Conservation (phyloP, 805 yeast species). For the Brettanomyces sp. region DNA sequence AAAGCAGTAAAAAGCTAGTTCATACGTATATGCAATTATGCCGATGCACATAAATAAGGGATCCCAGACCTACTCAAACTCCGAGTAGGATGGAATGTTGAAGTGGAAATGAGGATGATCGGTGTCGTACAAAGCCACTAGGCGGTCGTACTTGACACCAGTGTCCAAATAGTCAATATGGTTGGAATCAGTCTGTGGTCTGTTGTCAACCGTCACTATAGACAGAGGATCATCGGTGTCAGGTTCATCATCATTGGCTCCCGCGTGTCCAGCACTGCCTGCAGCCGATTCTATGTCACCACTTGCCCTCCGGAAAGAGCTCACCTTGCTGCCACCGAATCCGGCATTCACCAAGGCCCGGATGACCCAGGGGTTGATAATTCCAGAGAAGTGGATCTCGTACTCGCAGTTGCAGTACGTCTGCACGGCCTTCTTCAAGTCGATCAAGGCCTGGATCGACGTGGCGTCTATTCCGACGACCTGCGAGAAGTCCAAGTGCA, state of each 20-base stretch:
- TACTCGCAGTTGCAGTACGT: conserved; percentile 73
- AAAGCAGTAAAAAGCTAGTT: background rate
- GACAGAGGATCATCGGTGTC: conserved; percentile 3
- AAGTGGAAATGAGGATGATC: conserved; percentile 70
- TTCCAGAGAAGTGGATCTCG: conserved; percentile 84
- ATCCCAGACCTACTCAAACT: conserved; percentile 5
- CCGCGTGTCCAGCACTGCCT: background rate
- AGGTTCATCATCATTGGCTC: conserved; percentile 4
- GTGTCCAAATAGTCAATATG: conserved; percentile 13
- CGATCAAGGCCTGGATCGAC: conserved; percentile 68
- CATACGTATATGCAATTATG: too few relatives aligned
- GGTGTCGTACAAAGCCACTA: conserved; percentile 47
- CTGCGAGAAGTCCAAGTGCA: conserved; percentile 75
- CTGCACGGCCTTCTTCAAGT: conserved; percentile 62
- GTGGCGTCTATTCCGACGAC: conserved; percentile 74
- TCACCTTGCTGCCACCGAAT: conserved; percentile 42
- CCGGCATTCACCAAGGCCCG: conserved; percentile 68
- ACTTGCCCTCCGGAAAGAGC: background rate
- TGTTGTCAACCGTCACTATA: background rate
- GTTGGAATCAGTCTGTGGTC: background rate
- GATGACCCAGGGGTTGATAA: conserved; percentile 79
- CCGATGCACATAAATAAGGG: too few relatives aligned
- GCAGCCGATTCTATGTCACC: conserved; percentile 2
- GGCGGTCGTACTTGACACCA: conserved; percentile 10
- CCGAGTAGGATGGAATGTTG: conserved; percentile 51